These are phyloP conservation scores for Skeletonema menzelii DNA, from an alignment of 108 stramenopile genomes.

Conservation along the genomic window DNA sequence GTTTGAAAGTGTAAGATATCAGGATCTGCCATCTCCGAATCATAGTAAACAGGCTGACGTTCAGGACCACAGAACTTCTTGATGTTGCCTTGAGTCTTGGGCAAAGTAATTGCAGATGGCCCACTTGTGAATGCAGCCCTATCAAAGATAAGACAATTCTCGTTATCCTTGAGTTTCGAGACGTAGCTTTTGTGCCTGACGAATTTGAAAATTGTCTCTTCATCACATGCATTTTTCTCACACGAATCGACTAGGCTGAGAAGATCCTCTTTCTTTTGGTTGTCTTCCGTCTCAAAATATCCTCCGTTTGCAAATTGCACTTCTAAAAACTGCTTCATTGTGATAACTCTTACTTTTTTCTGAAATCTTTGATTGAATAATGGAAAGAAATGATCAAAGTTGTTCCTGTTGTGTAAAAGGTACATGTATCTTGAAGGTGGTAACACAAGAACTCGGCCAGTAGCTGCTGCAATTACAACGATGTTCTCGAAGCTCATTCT, in stretches of 20 bases:
- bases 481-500: constrained; percentile 88
- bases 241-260: constrained; percentile 16
- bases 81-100: neutral
- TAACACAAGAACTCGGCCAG: constrained; percentile 84
- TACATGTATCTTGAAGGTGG: constrained; percentile 86
- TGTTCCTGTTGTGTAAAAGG: constrained; percentile 57
- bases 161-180: constrained; percentile 22
- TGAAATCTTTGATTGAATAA: constrained; percentile 54
- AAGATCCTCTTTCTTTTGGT: constrained; percentile 15
- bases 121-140: constrained; percentile 37
- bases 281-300: constrained; percentile 19
- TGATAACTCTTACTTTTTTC: constrained; percentile 57
- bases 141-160: constrained; percentile 71
- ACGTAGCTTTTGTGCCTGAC: constrained; percentile 12
- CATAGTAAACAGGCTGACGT: constrained; percentile 37
- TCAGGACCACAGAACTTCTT: constrained; percentile 19
- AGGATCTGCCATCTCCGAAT: constrained; percentile 18
- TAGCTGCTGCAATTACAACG: constrained; percentile 84
- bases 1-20: constrained; percentile 72
- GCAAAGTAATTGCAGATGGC: constrained; percentile 7
- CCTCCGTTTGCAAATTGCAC: constrained; percentile 47
- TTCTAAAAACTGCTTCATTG: constrained; percentile 67
- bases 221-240: neutral
- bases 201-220: neutral
- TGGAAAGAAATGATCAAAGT: constrained; percentile 86